Base-by-base conservation (phyloP, 768 basidiomycete species). In the Boletellus ananas region DNA sequence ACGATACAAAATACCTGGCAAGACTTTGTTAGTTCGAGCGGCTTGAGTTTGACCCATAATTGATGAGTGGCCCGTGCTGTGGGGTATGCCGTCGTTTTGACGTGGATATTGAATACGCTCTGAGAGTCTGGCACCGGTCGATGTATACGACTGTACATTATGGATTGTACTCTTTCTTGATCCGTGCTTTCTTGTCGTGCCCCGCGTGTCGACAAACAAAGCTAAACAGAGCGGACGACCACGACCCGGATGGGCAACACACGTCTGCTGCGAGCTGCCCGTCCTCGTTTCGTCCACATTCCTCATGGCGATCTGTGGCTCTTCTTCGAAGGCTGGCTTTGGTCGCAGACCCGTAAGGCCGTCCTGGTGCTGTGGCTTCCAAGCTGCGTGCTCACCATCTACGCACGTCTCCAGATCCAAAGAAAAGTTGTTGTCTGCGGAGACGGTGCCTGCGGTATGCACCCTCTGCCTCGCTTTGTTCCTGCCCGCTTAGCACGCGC, bases 351-450 rank as follows among this genome's bases (percentile, higher is more conserved):
- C 68, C 13, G 68, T 69, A 54, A 59, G 66, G 45, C 39, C 16
- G 31, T 29, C n/a, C 21, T 47, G 39, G 23, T 41, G 20, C 43
- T 6, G 43, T 63, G 50, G 39, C 33, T 14, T 41, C 43, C 41
- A 52, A 21, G 4, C 43, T 49, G 40, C 46, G 43, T 51, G 45
- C 56, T 62, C 56, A 55, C 52, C 52, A 4, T 33, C 42, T 40
- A 7, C 57, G 10, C 55, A 18, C 52, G 49, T 55, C 45, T 54
- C 53, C 46, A 78, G 76, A 58, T 79, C 42, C 78, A 77, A 62
- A 72, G 79, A 46, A 84, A 86, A 70, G 73, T 90, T 34, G 88
- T 94, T 23, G 94, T 98, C n/a, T 87, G 94, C 54, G 94, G 94
- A 34, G 94, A 98, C 70, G 94, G 94, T 58, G 94, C 94, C 47